These are phyloP conservation scores for Coemansia sp. DNA, from an alignment of 192 early-diverging fungal species.

Conservation along the genomic window DNA sequence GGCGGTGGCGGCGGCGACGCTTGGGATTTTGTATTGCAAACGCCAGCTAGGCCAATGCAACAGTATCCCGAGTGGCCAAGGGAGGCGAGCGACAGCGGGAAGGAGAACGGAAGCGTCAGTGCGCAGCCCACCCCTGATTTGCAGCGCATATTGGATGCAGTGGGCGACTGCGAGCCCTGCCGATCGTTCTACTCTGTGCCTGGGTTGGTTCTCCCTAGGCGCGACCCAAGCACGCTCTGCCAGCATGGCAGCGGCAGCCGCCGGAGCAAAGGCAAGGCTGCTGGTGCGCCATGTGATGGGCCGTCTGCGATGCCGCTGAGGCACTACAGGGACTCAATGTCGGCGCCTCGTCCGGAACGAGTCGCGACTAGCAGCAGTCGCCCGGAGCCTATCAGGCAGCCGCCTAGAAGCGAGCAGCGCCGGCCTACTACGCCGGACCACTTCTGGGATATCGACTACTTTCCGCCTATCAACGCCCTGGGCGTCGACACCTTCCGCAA, in stretches of 20 bases:
- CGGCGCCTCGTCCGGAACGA: conserved; percentile 6
- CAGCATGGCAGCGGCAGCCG: conserved; percentile 21
- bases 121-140: conserved; percentile 12
- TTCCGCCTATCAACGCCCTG: conserved; percentile 42
- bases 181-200: conserved; percentile 43
- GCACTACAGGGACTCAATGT: not conserved
- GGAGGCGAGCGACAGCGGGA: not conserved
- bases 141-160: conserved; percentile 34
- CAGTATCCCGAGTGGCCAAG: conserved; percentile 8
- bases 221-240: conserved; percentile 35
- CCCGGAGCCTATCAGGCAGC: not conserved
- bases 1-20: not conserved
- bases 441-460: conserved; percentile 54
- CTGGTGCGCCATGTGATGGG: not conserved
- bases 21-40: conserved; percentile 22
- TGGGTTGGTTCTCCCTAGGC: conserved; percentile 46
- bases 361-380: not conserved
- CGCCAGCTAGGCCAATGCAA: conserved; percentile 8
- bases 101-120: not conserved
- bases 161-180: conserved; percentile 44
- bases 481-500: conserved; percentile 39
- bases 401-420: conserved; percentile 33
- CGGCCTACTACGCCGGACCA: conserved; percentile 44
- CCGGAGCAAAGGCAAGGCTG: conserved; percentile 18
- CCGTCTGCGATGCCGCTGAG: not conserved